Base-by-base conservation (phyloP, 345 rosid species). In the Chamaenerion angustifolium region DNA sequence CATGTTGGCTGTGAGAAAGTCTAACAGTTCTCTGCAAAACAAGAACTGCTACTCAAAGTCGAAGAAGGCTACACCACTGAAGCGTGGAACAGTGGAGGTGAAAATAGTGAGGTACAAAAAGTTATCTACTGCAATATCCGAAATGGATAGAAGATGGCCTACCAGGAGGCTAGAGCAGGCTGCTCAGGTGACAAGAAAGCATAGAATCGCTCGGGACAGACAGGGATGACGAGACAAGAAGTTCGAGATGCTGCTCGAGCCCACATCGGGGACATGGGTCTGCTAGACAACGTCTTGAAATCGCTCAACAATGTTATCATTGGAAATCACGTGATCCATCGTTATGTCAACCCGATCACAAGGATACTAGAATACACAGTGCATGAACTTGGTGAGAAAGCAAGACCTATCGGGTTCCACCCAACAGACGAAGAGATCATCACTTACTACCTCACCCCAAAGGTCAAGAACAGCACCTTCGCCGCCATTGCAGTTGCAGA, bases 241-340 rank as follows among this genome's bases (percentile, higher is more conserved):
- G 80, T 86, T 42, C 77, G 98, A 65, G 96, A 86, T 69, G 76
- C 92, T 35, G 98, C 98, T 54, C 65, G 98, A 61, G 66, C 76
- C 68, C 88, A 81, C 54, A 86, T 90, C 21, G 96, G 98, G 6
- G 98, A 90, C 57, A 83, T 92, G 0, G 96, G 98, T 12, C 65
- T 90, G 71, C 71, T 86, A 1, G 96, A 90, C 55, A 81, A 79
- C 50, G 94, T 90, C 35, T 56, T 90, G 64, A 86, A 90, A 55
- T 79, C 83, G 1, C 73, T 90, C 88, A 76, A 77, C 66, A 86
- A 90, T 55, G 95, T 83, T 11, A 67, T 73, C 4, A 66, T 90
- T 14, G 86, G 82, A 44, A 61, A 58, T 43, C 55, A 71, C 55
- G 55, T 81, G 17, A 81, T 90, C 21, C 59, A 63, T 2, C 80